Conservation (phyloP, 768 basidiomycete genomes). For the Podaxis mareebaensis region DNA sequence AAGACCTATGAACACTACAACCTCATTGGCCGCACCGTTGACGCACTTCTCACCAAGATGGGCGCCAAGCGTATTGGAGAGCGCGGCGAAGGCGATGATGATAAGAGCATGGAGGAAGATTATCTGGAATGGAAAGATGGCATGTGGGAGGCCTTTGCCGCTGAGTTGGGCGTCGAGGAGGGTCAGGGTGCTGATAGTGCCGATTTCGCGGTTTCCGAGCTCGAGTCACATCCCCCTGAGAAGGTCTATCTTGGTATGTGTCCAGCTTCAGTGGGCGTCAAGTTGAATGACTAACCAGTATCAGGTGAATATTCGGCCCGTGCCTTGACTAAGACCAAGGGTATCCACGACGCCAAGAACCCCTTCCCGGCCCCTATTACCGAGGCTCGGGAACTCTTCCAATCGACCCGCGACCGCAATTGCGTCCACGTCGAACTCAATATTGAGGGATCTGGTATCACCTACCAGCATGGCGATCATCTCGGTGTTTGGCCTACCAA, state of each 20-base stretch:
- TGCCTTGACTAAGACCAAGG: conserved; percentile 89
- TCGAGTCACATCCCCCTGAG: conserved; percentile 70
- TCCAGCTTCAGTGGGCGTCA: conserved; percentile 1
- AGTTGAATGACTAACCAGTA: conserved; percentile 18
- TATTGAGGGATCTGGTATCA: conserved; percentile 93
- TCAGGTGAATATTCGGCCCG: conserved; percentile 93
- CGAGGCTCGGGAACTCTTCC: conserved; percentile 82
- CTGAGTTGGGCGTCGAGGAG: conserved; percentile 86
- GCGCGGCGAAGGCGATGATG: conserved; percentile 96
- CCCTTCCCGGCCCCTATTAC: conserved; percentile 87
- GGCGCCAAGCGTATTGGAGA: conserved; percentile 86
- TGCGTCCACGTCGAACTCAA: conserved; percentile 94
- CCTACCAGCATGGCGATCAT: conserved; percentile 99
- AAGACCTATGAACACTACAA: conserved; percentile 97
- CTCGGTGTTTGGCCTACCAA: conserved; percentile 98
- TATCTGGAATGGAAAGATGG: conserved; percentile 98
- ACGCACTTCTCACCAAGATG: conserved; percentile 70
- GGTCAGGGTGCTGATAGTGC: conserved; percentile 94
- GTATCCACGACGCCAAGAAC: conserved; percentile 98
- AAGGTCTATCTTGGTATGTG: conserved; percentile 90
- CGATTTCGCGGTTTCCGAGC: conserved; percentile 90
- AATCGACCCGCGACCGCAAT: conserved; percentile 71
- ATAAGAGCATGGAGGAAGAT: conserved; percentile 99
- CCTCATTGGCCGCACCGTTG: conserved; percentile 79
- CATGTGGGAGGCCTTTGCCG: conserved; percentile 93